phyloP scores from a whole-genome alignment of 306 rosid species.

The Rubus parviflorus region DNA sequence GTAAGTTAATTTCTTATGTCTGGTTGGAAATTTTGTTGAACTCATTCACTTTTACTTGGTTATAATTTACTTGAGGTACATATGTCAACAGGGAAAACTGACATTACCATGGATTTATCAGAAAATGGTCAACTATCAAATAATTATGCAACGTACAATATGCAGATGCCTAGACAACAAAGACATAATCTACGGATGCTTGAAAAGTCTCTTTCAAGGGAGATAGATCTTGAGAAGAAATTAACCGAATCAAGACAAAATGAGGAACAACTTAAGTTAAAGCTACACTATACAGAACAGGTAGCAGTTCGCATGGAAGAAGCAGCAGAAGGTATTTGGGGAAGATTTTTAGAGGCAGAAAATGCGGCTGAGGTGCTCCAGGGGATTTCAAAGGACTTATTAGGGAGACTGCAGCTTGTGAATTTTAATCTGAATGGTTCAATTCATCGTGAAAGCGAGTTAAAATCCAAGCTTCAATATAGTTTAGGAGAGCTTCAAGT shows the following conservation, averaged over 20 bases:
- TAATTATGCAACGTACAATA: constrained; percentile 44
- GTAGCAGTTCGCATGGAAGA: constrained; percentile 77
- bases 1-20: constrained; percentile 38
- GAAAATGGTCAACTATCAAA: constrained; percentile 42
- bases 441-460: constrained; percentile 61
- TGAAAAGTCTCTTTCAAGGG: constrained; percentile 85
- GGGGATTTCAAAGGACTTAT: constrained; percentile 77
- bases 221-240: constrained; percentile 83
- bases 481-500: constrained; percentile 48
- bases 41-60: constrained; percentile 21
- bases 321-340: constrained; percentile 90
- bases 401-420: constrained; percentile 67
- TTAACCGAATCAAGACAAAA: constrained; percentile 66
- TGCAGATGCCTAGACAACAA: constrained; percentile 62
- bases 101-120: constrained; percentile 40
- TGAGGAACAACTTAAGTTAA: constrained; percentile 67
- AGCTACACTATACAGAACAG: constrained; percentile 79
- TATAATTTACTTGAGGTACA: constrained; percentile 34
- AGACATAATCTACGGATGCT: constrained; percentile 79
- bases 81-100: constrained; percentile 55
- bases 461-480: constrained; percentile 46
- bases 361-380: constrained; percentile 69
- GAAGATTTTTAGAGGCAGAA: constrained; percentile 97
- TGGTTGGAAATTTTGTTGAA: constrained; percentile 16
- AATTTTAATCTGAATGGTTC: constrained; percentile 59